These are phyloP conservation scores for Lasiodiplodia gonubiensis DNA, from an alignment of 2,329 filamentous ascomycete species.

Conservation along the genomic window DNA sequence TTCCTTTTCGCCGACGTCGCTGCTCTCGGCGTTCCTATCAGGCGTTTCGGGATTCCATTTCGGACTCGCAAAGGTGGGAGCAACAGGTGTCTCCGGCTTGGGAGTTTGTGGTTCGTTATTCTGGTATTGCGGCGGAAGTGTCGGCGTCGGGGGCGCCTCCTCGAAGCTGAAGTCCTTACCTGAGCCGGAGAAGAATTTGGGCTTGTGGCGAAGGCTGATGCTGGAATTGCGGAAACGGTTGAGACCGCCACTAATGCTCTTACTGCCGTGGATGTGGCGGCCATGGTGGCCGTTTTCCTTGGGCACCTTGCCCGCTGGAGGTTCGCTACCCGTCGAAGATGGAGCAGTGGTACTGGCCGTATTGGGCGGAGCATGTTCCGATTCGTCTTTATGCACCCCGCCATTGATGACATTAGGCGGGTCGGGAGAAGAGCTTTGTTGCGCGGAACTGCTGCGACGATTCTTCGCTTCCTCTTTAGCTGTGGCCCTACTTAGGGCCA, in stretches of 20 bases:
- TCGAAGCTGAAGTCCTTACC: slow-evolving; percentile 35
- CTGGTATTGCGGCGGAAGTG: slow-evolving; percentile 28
- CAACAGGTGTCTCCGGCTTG: background rate
- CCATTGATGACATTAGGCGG: background rate
- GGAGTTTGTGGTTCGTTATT: slow-evolving; percentile 20
- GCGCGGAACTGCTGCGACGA: slow-evolving; percentile 8
- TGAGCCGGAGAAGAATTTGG: slow-evolving; percentile 67
- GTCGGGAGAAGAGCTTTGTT: background rate
- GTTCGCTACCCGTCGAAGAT: slow-evolving; percentile 14
- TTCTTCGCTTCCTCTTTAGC: slow-evolving; percentile 48
- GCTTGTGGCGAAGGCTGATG: slow-evolving; percentile 80
- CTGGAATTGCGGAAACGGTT: slow-evolving; percentile 72
- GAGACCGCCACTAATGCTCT: slow-evolving; percentile 54
- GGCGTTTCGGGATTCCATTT: slow-evolving; percentile 12
- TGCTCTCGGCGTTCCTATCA: background rate
- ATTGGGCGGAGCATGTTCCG: slow-evolving; percentile 12
- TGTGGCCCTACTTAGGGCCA: slow-evolving; percentile 70
- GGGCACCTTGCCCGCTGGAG: slow-evolving; percentile 31
- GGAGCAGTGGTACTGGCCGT: slow-evolving; percentile 18
- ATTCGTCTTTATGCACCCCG: background rate
- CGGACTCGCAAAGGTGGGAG: slow-evolving; percentile 10
- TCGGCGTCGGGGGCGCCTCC: slow-evolving; percentile 36
- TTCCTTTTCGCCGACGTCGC: slow-evolving; percentile 27
- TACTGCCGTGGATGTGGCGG: slow-evolving; percentile 23
- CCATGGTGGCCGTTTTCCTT: slow-evolving; percentile 31